Base-by-base conservation (phyloP, 495 filamentous ascomycete species). In the Parathielavia appendiculata region DNA sequence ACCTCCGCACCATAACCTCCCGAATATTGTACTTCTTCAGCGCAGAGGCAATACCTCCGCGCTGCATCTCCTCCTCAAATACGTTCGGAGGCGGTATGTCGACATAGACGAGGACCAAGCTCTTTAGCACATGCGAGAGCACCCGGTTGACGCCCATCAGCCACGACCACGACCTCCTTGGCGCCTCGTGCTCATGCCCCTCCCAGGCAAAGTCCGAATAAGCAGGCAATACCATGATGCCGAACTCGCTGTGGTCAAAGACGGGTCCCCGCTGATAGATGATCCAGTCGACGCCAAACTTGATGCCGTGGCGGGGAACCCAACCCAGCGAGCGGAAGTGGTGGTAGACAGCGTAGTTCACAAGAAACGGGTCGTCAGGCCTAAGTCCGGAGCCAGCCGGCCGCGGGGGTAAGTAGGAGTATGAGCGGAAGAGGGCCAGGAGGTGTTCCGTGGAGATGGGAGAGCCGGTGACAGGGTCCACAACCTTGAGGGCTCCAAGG, bases 301-400 rank as follows among this genome's bases (percentile, higher is more conserved):
- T 99, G 63, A 96, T 83, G 41, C 95, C 93, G 23, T 88, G 83
- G 17, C 95, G 87, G 1, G 92, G 84, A n/a, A 96, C 89, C 93
- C 93, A 99, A 47, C 93, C 93, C 0, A 97, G 80, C 8, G 91
- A 95, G 23, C 93, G 89, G 74, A 93, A 99, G 71, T 99, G 93
- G 66, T 99, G 93, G 66, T 96, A 99, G 14, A 87, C 88, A 34
- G 83, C 82, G 67, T 97, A 99, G 36, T 87, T 84, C 22, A 93
- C 67, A 45, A 96, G 75, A 72, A 99, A 97, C 0, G 87, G 83
- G 63, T 95, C 89, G 72, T 95, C 88, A 0, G 68, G 63, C 13
- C 52, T 85, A 81, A 54, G 77, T 73, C 23, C 83, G 69, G 63
- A 64, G 4, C 70, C 60, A 1, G 63, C 38, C 49, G 43, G 11